Evolutionary conservation across 2,329 filamentous ascomycete genomes (phyloP), one percentile per base, ranked within the genome.

Genomic region (Arachnopeziza araneosa): DNA sequence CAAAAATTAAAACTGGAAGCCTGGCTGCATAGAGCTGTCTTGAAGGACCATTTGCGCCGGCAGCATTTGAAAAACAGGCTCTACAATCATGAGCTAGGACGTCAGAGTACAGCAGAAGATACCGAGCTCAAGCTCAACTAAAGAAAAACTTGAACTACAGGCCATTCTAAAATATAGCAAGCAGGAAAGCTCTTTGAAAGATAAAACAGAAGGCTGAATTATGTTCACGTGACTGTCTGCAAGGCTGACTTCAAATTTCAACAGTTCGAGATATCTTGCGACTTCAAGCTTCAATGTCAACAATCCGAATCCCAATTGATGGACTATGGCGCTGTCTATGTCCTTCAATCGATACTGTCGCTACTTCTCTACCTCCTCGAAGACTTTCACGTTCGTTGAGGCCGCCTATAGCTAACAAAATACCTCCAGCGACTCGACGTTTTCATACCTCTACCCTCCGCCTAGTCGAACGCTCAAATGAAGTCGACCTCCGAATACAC

Each of bases 261-360:
- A 55, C 60, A 59, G 49, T 24, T 44, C 12, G 14, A 5, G 12
- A 44, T 8, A 44, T 44, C 36, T 44, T 17, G 36, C 6, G 17
- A 14, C 5, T 44, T 44, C 57, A 48, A 19, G 56, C 55, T 53
- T 62, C 66, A 68, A 75, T 76, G 73, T 70, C 65, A 65, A 64
- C 69, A 50, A 67, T 69, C 56, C 72, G 67, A 66, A 68, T 75
- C 57, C 67, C 73, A 67, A 72, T 74, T 68, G 85, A 88, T 71
- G 83, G 84, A 62, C 77, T 89, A 52, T 87, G 84, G 83, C 81
- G 82, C 69, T 86, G 81, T 68, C 75, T 88, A 19, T 87, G 83
- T 68, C 85, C 85, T 14, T 80, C 78, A 9, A 75, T 83, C 60
- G 79, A 83, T 66, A 65, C 73, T 7, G 60, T 67, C 4, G 68